phyloP scores from a whole-genome alignment of 148 eudicot species.

The Rhododendron ovatum region DNA sequence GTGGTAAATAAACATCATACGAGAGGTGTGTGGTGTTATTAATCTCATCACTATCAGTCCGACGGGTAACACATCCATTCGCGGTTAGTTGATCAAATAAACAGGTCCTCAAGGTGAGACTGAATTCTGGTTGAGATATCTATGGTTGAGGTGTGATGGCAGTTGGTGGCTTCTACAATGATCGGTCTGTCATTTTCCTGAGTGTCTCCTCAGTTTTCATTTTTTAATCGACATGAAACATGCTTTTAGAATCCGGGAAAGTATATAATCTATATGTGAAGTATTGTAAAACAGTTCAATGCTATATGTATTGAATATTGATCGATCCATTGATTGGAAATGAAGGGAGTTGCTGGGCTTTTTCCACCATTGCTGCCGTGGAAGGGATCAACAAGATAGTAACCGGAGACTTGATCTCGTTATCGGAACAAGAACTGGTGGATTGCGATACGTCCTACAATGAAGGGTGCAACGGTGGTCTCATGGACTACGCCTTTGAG shows the following conservation, averaged over 20 bases:
- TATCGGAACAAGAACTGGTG: slow-evolving; percentile 22
- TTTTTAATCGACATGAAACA: too few relatives aligned
- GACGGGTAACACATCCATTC: background rate
- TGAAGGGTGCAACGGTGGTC: slow-evolving; percentile 18
- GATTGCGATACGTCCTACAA: slow-evolving; percentile 25
- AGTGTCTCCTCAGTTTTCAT: too few relatives aligned
- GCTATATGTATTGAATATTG: background rate
- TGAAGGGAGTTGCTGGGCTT: slow-evolving; percentile 89
- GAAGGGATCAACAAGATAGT: slow-evolving; percentile 20
- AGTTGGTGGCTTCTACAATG: background rate
- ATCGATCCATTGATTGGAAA: background rate
- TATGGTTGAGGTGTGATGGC: background rate
- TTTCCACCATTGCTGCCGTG: slow-evolving; percentile 51
- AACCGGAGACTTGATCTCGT: slow-evolving; percentile 10
- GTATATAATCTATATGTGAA: too few relatives aligned
- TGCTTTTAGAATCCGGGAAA: too few relatives aligned
- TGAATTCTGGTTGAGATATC: background rate
- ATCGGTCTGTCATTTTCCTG: too few relatives aligned
- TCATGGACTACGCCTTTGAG: slow-evolving; percentile 21
- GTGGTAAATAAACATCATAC: too few relatives aligned
- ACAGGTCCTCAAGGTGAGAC: background rate
- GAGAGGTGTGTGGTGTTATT: background rate
- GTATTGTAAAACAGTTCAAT: background rate
- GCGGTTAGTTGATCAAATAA: background rate
- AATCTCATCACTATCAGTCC: background rate